Percentiles rank a stretch among this genome's conserved stretches.
phyloP scores from a whole-genome alignment of 371 early-diverging fungal species.

The Blastocladiella emersonii region DNA sequence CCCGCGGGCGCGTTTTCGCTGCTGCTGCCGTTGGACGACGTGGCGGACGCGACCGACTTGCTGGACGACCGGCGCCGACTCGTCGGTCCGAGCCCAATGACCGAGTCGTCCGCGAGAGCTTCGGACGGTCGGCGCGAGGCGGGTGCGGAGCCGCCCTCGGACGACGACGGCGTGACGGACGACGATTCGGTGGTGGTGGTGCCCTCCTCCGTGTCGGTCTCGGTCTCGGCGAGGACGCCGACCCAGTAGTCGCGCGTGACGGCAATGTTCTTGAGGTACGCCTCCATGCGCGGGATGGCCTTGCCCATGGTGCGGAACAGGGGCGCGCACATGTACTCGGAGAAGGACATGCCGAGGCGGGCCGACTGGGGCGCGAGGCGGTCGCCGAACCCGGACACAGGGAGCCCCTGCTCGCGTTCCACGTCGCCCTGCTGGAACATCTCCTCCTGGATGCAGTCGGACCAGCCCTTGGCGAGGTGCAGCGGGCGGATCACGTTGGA shows the following conservation, averaged over 20 bases:
- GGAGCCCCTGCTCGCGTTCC: neutral
- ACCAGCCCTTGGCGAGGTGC: slow-evolving; percentile 8
- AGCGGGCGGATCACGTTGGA: slow-evolving; percentile 10
- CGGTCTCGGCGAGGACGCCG: neutral
- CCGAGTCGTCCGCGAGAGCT: too few species aligned
- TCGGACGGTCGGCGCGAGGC: too few species aligned
- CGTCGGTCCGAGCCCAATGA: too few species aligned
- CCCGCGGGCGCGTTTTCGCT: too few species aligned
- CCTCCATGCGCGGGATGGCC: neutral
- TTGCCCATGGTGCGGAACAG: slow-evolving; percentile 1
- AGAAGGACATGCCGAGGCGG: neutral
- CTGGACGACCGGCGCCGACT: too few species aligned
- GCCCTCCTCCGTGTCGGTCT: neutral
- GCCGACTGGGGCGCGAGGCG: neutral
- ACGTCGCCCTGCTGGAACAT: slow-evolving; percentile 2
- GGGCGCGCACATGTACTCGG: slow-evolving; percentile 2
- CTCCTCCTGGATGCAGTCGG: slow-evolving; percentile 4
- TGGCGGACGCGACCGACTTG: too few species aligned
- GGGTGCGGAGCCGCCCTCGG: too few species aligned
- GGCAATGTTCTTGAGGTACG: neutral
- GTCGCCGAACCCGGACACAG: neutral
- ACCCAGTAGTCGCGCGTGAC: slow-evolving; percentile 4
- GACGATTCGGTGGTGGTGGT: too few species aligned
- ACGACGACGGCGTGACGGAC: too few species aligned
- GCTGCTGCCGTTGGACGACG: too few species aligned